Conservation (phyloP, 257 asterid genomes). For the Przewalskia tangutica region DNA sequence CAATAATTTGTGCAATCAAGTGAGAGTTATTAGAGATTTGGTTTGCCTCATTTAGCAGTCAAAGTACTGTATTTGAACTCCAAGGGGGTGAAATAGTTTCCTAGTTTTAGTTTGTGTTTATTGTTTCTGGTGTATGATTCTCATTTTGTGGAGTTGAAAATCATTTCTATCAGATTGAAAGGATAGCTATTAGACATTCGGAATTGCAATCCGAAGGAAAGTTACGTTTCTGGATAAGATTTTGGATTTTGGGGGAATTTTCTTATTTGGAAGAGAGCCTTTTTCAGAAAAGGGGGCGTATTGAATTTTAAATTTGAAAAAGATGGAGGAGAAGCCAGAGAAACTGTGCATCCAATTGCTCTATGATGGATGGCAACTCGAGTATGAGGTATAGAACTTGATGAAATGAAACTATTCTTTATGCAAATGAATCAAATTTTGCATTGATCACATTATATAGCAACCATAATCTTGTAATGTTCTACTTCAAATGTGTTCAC, state of each 20-base stretch:
- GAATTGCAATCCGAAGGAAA: background rate
- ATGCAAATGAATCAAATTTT: background rate
- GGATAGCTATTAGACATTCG: background rate
- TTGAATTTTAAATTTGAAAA: background rate
- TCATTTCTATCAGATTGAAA: background rate
- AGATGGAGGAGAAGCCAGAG: background rate
- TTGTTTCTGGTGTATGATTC: background rate
- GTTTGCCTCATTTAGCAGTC: background rate
- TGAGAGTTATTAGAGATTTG: background rate
- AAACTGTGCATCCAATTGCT: background rate
- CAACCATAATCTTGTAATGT: background rate
- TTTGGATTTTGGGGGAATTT: background rate
- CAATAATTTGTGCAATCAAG: background rate
- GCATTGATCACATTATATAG: background rate
- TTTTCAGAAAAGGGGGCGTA: background rate
- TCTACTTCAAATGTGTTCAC: background rate
- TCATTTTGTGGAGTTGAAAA: background rate
- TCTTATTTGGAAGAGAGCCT: background rate
- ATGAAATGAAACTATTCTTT: background rate
- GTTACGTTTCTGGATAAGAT: background rate
- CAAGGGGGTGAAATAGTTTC: background rate
- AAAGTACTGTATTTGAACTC: background rate
- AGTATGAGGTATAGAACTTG: background rate
- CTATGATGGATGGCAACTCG: background rate
- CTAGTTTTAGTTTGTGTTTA: background rate